These are phyloP conservation scores for Pythium insidiosum DNA, from an alignment of 352 stramenopile genomes.

Conservation along the genomic window DNA sequence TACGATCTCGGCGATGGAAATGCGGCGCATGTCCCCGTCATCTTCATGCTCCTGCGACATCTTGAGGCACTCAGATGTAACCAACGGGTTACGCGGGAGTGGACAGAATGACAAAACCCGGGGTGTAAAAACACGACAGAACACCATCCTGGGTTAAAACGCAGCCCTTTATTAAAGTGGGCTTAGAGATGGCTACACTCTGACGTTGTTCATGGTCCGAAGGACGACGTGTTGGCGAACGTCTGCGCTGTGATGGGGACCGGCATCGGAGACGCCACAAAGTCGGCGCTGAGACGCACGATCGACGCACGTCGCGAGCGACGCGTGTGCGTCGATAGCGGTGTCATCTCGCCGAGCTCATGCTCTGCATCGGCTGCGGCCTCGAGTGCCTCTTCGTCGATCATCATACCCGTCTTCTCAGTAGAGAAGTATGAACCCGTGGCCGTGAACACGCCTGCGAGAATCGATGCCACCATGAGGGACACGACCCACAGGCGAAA, in stretches of 20 bases:
- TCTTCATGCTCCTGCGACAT: no score
- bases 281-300: slow-evolving; percentile 25
- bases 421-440: slow-evolving; percentile 50
- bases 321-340: slow-evolving; percentile 24
- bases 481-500: slow-evolving; percentile 52
- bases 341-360: slow-evolving; percentile 24
- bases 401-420: slow-evolving; percentile 13
- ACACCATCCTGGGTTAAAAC: no score
- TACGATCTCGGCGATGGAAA: neutral
- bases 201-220: no score
- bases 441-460: slow-evolving; percentile 48
- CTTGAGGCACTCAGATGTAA: no score
- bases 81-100: no score
- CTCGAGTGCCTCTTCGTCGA: slow-evolving; percentile 19
- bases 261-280: slow-evolving; percentile 25
- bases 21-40: neutral
- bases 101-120: no score
- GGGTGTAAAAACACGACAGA: no score
- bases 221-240: no score
- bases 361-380: slow-evolving; percentile 14
- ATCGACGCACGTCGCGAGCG: slow-evolving; percentile 26
- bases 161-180: no score
- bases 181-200: no score
- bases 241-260: no score
- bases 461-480: slow-evolving; percentile 45